phyloP scores from a whole-genome alignment of 805 yeast genomes.

The Wickerhamiella kurtzmanii region DNA sequence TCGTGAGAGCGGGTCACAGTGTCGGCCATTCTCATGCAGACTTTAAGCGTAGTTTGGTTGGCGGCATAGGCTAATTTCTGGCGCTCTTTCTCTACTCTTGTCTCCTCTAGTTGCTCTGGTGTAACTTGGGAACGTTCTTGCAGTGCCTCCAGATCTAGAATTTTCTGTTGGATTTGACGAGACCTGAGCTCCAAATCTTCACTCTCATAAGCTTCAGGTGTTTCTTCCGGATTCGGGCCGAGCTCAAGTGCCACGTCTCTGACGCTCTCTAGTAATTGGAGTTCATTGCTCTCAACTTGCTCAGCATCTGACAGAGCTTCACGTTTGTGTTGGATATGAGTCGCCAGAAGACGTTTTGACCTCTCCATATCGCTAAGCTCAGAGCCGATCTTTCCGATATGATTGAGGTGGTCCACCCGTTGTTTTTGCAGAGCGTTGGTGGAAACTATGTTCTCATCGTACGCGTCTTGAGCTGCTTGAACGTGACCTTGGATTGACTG shows the following conservation, averaged over 20 bases:
- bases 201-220: background rate
- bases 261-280: background rate
- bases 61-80: background rate
- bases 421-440: too few relatives aligned
- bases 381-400: too few relatives aligned
- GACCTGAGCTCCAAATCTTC: background rate
- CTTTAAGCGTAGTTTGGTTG: conserved; percentile 1
- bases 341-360: too few relatives aligned
- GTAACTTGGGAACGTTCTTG: background rate
- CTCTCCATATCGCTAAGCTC: too few relatives aligned
- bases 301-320: background rate
- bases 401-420: too few relatives aligned
- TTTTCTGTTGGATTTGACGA: background rate
- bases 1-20: background rate
- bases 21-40: background rate
- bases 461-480: background rate
- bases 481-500: background rate
- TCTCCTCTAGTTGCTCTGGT: background rate
- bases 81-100: background rate
- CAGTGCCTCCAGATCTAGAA: background rate
- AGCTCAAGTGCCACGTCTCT: background rate
- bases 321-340: too few relatives aligned
- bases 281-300: background rate
- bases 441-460: background rate
- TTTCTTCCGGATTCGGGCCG: background rate